These are phyloP conservation scores for Excoecaria cochinchinensis DNA, from an alignment of 345 rosid genomes.

Conservation along the genomic window DNA sequence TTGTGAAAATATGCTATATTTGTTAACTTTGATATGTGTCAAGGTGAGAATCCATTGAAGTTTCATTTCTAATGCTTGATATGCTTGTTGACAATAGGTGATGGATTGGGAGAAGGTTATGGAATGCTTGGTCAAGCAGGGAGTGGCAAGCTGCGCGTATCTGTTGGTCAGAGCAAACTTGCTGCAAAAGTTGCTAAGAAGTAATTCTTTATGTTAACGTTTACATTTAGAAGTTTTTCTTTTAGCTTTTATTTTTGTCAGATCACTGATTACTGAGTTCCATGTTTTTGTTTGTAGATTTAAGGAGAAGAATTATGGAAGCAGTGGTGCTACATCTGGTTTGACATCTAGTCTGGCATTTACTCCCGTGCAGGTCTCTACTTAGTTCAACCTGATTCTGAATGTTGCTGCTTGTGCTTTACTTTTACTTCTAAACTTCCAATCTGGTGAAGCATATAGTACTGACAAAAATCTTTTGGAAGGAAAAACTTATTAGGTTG, in stretches of 20 bases:
- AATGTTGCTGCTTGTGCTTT: neutral
- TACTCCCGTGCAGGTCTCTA: slow-evolving; percentile 86
- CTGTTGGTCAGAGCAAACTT: slow-evolving; percentile 84
- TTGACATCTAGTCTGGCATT: slow-evolving; percentile 90
- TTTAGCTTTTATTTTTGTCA: neutral
- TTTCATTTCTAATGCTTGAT: neutral
- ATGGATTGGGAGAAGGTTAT: slow-evolving; percentile 96
- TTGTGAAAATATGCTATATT: neutral
- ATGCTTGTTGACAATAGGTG: slow-evolving; percentile 51
- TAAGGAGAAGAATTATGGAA: slow-evolving; percentile 72
- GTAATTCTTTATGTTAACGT: slow-evolving; percentile 31
- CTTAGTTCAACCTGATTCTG: slow-evolving; percentile 10
- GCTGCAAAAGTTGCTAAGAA: slow-evolving; percentile 91
- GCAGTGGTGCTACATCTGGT: slow-evolving; percentile 91
- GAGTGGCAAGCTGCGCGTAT: slow-evolving; percentile 88
- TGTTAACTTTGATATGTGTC: neutral
- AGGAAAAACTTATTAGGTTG: neutral
- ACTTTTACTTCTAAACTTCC: neutral
- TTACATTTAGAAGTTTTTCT: neutral
- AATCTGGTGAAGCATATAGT: neutral
- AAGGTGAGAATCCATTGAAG: neutral
- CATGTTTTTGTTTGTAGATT: slow-evolving; percentile 49
- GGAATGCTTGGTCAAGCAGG: slow-evolving; percentile 99
- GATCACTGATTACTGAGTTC: neutral
- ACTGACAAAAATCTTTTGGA: neutral